These are phyloP conservation scores for Vaccinium vitisidaea DNA, from an alignment of 148 eudicot genomes.

Conservation along the genomic window DNA sequence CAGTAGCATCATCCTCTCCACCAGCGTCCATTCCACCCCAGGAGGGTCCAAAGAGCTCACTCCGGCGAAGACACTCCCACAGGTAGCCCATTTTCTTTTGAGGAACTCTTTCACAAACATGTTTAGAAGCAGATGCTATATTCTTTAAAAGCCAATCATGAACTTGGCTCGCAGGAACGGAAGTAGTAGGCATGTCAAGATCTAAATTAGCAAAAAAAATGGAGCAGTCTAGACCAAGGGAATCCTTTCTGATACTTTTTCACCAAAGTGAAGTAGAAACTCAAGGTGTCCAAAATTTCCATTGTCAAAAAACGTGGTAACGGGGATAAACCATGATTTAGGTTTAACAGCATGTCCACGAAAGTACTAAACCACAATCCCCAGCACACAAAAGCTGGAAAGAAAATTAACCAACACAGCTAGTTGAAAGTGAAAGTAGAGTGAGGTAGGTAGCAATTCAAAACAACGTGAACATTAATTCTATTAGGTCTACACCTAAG, in stretches of 20 bases:
- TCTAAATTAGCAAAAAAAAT: slow-evolving; percentile 88
- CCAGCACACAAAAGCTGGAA: not conserved
- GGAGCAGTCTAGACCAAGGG: slow-evolving; percentile 83
- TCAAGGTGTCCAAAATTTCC: slow-evolving; percentile 89
- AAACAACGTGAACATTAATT: not conserved
- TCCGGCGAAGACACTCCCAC: too few species aligned
- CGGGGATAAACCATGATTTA: not conserved
- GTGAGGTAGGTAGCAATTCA: not conserved
- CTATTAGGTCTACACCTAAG: not conserved
- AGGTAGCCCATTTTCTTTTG: slow-evolving; percentile 77
- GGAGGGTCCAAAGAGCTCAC: too few species aligned
- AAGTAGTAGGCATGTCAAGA: slow-evolving; percentile 94
- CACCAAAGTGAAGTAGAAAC: slow-evolving; percentile 39
- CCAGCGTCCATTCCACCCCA: too few species aligned
- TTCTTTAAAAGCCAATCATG: slow-evolving; percentile 86
- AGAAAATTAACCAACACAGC: not conserved
- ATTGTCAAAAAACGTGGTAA: slow-evolving; percentile 74
- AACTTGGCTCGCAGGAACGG: slow-evolving; percentile 81
- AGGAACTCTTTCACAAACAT: slow-evolving; percentile 68
- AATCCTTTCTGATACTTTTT: slow-evolving; percentile 61
- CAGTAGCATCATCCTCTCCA: too few species aligned
- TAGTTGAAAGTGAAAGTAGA: not conserved
- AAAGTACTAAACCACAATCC: not conserved
- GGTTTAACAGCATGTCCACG: not conserved
- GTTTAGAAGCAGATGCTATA: slow-evolving; percentile 67